Evolutionary conservation across 169 alveolate species (phyloP).

Genomic region (Theileria annulata): DNA sequence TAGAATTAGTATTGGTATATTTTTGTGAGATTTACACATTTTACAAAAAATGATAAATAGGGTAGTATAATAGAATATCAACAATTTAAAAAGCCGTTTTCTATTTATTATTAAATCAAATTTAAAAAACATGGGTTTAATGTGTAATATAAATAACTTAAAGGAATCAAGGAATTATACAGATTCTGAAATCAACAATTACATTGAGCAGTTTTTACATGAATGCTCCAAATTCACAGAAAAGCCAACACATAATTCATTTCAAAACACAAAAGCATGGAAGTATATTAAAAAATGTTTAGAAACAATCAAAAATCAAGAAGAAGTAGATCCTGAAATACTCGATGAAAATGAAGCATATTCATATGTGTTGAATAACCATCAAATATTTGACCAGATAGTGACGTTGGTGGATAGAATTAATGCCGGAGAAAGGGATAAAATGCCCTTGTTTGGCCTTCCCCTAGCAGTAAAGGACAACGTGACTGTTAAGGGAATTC

Average conservation of each 20-base stretch:
- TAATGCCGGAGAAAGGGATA: background rate
- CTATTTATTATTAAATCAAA: too few species aligned
- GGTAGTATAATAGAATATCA: too few species aligned
- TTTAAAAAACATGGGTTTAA: too few species aligned
- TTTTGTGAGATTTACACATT: too few species aligned
- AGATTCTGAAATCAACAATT: background rate
- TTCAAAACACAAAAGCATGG: slow-evolving; percentile 11
- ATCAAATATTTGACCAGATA: slow-evolving; percentile 35
- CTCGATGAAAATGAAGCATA: slow-evolving; percentile 26
- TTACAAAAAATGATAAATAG: too few species aligned
- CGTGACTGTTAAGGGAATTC: slow-evolving; percentile 30
- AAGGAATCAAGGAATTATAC: background rate
- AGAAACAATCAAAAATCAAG: slow-evolving; percentile 12
- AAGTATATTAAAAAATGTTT: slow-evolving; percentile 15
- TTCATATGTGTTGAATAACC: slow-evolving; percentile 28
- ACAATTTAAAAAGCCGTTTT: too few species aligned
- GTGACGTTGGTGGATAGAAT: slow-evolving; percentile 2
- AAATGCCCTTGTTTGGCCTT: slow-evolving; percentile 43
- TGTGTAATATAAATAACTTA: too few species aligned
- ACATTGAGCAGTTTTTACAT: slow-evolving; percentile 10
- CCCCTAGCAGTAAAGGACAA: slow-evolving; percentile 61
- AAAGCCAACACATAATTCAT: background rate
- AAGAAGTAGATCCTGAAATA: background rate
- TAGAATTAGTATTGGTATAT: too few species aligned
- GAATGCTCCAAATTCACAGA: background rate